These are phyloP conservation scores for Wickerhamiella lipophila DNA, from an alignment of 805 yeast genomes.

Conservation along the genomic window DNA sequence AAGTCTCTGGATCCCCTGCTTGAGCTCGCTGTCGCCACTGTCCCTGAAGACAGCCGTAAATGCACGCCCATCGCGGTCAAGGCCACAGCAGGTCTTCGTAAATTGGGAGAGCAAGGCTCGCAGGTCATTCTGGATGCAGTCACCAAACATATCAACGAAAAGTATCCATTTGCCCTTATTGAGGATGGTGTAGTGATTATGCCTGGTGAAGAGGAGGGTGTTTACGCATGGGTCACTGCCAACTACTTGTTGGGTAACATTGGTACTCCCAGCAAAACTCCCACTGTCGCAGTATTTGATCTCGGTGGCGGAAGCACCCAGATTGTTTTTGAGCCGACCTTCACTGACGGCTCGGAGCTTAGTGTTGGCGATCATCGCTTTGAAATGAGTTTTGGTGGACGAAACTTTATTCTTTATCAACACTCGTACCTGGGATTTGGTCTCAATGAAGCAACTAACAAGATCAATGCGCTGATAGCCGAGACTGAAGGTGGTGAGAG, in stretches of 20 bases:
- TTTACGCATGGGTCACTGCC: slow-evolving; percentile 96
- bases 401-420: slow-evolving; percentile 74
- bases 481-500: slow-evolving; percentile 29
- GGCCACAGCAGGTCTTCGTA: slow-evolving; percentile 94
- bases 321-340: slow-evolving; percentile 93
- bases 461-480: slow-evolving; percentile 57
- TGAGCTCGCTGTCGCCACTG: slow-evolving; percentile 56
- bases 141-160: slow-evolving; percentile 54
- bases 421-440: slow-evolving; percentile 94
- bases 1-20: slow-evolving; percentile 74
- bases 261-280: slow-evolving; percentile 58
- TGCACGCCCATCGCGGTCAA: slow-evolving; percentile 94
- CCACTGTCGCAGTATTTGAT: slow-evolving; percentile 95
- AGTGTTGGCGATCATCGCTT: slow-evolving; percentile 82
- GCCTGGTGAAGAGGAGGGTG: slow-evolving; percentile 97
- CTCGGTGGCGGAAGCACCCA: slow-evolving; percentile 98
- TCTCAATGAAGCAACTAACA: slow-evolving; percentile 82
- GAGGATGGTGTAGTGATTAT: slow-evolving; percentile 79
- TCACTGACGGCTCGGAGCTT: slow-evolving; percentile 36
- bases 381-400: slow-evolving; percentile 64
- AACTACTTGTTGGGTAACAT: slow-evolving; percentile 89
- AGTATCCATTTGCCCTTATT: slow-evolving; percentile 88
- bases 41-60: slow-evolving; percentile 57
- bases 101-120: slow-evolving; percentile 67
- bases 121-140: slow-evolving; percentile 63